Evolutionary conservation across 2,329 filamentous ascomycete species (phyloP).

Genomic region (Sclerotinia trifoliorum): DNA sequence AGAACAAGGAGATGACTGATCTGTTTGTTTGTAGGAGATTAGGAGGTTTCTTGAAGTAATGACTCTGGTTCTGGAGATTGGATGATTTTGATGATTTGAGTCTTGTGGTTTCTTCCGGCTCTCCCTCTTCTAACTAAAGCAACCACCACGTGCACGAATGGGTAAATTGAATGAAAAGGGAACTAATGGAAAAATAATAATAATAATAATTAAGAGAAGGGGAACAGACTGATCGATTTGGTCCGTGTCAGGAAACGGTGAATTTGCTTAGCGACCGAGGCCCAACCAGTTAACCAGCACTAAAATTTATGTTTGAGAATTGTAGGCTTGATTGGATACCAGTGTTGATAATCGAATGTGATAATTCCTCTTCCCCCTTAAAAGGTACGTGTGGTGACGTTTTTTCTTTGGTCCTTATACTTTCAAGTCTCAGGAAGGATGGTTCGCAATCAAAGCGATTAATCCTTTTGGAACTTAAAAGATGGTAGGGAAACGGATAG

Average conservation of each 20-base stretch:
- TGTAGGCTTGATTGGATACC: conserved; percentile 7
- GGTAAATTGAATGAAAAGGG: neutral
- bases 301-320: conserved; percentile 8
- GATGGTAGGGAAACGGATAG: conserved; percentile 5
- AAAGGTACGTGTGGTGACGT: conserved; percentile 4
- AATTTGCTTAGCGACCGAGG: conserved; percentile 31
- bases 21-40: neutral
- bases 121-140: neutral
- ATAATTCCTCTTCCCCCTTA: neutral
- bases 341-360: neutral
- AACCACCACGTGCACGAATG: neutral
- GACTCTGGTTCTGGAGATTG: neutral
- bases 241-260: conserved; percentile 5
- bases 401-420: neutral
- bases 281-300: conserved; percentile 1
- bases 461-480: neutral
- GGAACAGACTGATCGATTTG: conserved; percentile 4
- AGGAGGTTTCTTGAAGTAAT: neutral
- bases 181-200: neutral
- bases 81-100: neutral
- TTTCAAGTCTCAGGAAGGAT: conserved; percentile 1
- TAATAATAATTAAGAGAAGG: neutral
- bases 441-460: conserved; percentile 14
- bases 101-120: conserved; percentile 1
- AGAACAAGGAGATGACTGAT: neutral